These are phyloP conservation scores for Madurella mycetomatis DNA, from an alignment of 2,329 filamentous ascomycete genomes.

Conservation along the genomic window DNA sequence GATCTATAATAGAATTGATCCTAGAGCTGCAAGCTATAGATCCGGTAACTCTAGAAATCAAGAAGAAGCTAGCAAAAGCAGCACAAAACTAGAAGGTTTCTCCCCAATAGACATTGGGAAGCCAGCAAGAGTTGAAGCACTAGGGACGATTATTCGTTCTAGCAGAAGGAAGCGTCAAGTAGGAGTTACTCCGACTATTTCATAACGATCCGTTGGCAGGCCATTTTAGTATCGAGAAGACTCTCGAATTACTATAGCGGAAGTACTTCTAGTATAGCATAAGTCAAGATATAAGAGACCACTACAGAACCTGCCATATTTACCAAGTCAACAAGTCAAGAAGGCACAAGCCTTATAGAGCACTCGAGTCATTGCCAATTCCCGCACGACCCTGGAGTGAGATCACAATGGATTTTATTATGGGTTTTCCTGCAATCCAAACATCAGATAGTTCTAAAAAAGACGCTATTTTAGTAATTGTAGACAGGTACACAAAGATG, in stretches of 20 bases:
- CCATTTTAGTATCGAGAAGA: neutral
- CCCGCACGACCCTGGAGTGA: neutral
- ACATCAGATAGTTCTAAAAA: neutral
- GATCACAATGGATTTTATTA: constrained; percentile 1
- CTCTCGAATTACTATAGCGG: neutral
- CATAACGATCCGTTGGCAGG: neutral
- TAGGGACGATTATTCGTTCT: neutral
- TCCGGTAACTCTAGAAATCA: too few species aligned
- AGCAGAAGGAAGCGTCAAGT: neutral
- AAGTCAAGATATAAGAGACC: neutral
- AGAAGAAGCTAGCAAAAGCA: neutral
- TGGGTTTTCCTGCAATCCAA: neutral
- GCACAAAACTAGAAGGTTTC: neutral
- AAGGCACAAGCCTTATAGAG: neutral
- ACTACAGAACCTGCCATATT: neutral
- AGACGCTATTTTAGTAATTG: neutral
- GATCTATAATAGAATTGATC: too few species aligned
- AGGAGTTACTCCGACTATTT: neutral
- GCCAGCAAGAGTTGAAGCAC: too few species aligned
- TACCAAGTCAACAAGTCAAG: neutral
- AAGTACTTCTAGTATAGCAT: neutral
- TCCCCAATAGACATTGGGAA: neutral
- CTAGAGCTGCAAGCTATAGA: too few species aligned
- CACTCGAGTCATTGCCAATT: neutral
- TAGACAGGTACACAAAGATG: neutral